These are phyloP conservation scores for Pleurotus tuber-regium DNA, from an alignment of 768 basidiomycete species.

Conservation along the genomic window DNA sequence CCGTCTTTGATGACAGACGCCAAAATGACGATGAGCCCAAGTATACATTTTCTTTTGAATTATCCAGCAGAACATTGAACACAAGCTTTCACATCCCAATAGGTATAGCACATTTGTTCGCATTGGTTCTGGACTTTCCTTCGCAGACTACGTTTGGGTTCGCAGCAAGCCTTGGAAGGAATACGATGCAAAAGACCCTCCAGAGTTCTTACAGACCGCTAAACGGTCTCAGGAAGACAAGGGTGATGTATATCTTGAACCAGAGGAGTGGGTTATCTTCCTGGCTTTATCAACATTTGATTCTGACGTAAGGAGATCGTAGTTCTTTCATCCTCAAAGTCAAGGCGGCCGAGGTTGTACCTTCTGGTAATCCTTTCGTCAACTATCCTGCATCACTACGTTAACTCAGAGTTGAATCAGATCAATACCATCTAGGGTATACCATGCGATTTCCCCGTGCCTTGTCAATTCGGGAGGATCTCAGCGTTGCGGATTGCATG, in stretches of 20 bases:
- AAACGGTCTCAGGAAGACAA: conserved; percentile 70
- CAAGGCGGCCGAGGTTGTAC: conserved; percentile 89
- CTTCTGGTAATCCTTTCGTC: conserved; percentile 48
- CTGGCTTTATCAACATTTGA: neutral
- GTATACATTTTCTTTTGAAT: conserved; percentile 32
- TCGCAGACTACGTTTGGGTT: conserved; percentile 85
- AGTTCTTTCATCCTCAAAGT: conserved; percentile 94
- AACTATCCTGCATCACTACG: conserved; percentile 1
- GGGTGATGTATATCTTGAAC: conserved; percentile 89
- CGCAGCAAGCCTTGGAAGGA: conserved; percentile 78
- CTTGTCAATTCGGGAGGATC: conserved; percentile 74
- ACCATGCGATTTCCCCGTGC: conserved; percentile 97
- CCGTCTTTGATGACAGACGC: conserved; percentile 75
- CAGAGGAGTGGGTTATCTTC: conserved; percentile 64
- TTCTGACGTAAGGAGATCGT: conserved; percentile 4
- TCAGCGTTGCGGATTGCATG: conserved; percentile 70
- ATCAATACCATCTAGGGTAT: conserved; percentile 79
- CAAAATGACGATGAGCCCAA: conserved; percentile 57
- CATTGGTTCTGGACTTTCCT: conserved; percentile 86
- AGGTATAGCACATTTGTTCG: conserved; percentile 89
- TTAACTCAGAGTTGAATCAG: conserved; percentile 35
- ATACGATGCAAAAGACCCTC: conserved; percentile 73
- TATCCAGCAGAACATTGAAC: conserved; percentile 3
- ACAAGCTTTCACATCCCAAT: neutral
- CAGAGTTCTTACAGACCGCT: conserved; percentile 63